Evolutionary conservation across 345 rosid genomes (phyloP), one percentile per base, ranked within the genome.

Genomic region (Reutealis trisperma): DNA sequence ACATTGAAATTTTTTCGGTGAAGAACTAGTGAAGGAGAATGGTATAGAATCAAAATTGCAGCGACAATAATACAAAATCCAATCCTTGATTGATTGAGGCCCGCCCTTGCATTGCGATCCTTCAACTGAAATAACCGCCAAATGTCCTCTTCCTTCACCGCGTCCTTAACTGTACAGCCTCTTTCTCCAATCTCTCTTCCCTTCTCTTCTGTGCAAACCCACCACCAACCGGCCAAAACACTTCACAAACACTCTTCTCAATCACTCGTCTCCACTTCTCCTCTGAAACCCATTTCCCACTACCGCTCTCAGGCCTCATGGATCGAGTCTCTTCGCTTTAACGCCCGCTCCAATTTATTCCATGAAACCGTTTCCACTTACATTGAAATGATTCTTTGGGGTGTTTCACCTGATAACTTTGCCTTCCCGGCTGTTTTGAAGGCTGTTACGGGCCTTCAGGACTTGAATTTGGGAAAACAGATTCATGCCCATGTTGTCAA

Each of bases 361-460:
- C 88, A 63, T 19, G 91, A 90, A 79, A 94, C 97, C 70, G 72
- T 93, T 60, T 79, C 85, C 61, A 81, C 91, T 25, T 94, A 94
- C 86, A 72, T 81, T 67, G 77, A 87, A 6, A 94, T 94, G 95
- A 71, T 84, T 71, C 70, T 65, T 54, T 78, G 86, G 1, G 91
- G 86, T 44, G 51, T 87, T 80, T 75, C 79, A 13, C 94, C 98
- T 0, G 94, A 95, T 66, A 84, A 85, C 68, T 92, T 87, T 9
- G 91, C 87, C 42, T 92, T 92, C 89, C 99, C 99, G 9, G 93
- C 91, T 6, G 83, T 88, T 76, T 72, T 93, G 44, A 93, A 90
- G 79, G 94, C 96, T 10, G 93, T 83, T 2, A 81, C 90, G 0
- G 88, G 84, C 59, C 88, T 90, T 27, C 88, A 72, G 45, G 87